A percentile compares a stretch with the other conserved stretches of the same genome.
Evolutionary conservation across 306 rosid genomes (phyloP).

Genomic region (Gillenia trifoliata): DNA sequence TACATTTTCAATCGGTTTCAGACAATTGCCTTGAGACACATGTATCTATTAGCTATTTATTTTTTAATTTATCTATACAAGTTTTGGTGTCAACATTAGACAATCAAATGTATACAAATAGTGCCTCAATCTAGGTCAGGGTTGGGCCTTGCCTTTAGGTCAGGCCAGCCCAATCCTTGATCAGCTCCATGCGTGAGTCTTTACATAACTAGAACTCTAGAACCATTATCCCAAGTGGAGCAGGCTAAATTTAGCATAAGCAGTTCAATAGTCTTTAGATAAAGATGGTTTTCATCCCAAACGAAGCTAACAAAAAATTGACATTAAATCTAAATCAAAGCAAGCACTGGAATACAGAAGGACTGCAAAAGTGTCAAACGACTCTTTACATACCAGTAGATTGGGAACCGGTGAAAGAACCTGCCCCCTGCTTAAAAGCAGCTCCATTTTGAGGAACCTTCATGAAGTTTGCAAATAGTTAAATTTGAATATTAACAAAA

Average conservation of each 20-base stretch:
- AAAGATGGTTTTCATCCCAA: not conserved
- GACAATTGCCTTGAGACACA: not conserved
- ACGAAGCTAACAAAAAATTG: slow-evolving; percentile 7
- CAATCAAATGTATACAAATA: not conserved
- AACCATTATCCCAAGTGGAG: not conserved
- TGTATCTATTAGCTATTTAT: not conserved
- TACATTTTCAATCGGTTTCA: not conserved
- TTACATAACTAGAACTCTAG: not conserved
- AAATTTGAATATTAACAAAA: slow-evolving; percentile 14
- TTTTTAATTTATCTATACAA: not conserved
- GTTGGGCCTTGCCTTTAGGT: not conserved
- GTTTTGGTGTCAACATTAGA: not conserved
- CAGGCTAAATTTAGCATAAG: not conserved
- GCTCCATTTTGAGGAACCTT: slow-evolving; percentile 85
- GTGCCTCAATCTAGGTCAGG: not conserved
- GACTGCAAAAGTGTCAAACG: not conserved
- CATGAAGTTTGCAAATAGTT: slow-evolving; percentile 18
- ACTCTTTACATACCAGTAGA: slow-evolving; percentile 41
- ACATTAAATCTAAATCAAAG: not conserved
- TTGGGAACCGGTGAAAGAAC: slow-evolving; percentile 48
- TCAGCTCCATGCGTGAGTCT: not conserved
- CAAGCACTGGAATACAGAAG: not conserved
- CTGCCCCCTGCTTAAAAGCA: slow-evolving; percentile 45
- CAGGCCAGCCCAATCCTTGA: not conserved
- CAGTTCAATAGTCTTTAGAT: not conserved